Base-by-base conservation (phyloP, 2,329 filamentous ascomycete genomes). In the Emydomyces testavorans region DNA sequence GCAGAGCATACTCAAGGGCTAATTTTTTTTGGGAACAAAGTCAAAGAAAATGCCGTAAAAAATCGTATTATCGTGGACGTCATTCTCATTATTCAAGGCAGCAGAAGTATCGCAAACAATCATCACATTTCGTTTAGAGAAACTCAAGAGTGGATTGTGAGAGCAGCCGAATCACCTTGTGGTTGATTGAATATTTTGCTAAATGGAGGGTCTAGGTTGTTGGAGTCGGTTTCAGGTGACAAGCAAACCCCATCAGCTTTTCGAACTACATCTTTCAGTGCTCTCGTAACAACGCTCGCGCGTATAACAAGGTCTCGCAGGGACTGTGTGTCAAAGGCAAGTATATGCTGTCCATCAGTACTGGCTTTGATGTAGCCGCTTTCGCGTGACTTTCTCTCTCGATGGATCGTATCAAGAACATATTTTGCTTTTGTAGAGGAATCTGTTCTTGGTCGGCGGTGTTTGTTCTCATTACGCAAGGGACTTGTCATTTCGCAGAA, bases 311-410 rank as follows among this genome's bases (percentile, higher is more conserved):
- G 76, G 57, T 79, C 75, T 54, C 73, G 71, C 11, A 82, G 68
- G 36, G 79, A 81, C 21, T 75, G 75, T 2, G 78, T 82, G 57
- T 82, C 78, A 57, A 82, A 82, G 0, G 77, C 76, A n/a, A 82
- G 72, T 56, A 80, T 82, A 45, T 64, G 57, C 63, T 15, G 63
- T 56, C 31, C 47, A 23, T 52, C 50, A 21, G 18, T 20, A 34
- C 15, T 10, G 2, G 36, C 13, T 13, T 31, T 48, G 13, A 42
- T n/a, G n/a, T 43, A 29, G 15, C 37, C 46, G 10, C 15, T 39
- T 21, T 47, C 37, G 10, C 40, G 44, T 11, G 35, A 20, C 15
- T 45, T 48, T 31, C 51, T 38, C 15, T 50, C 43, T 15, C 46
- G 38, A 24, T 50, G 45, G 6, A 52, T 44, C 8, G 42, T 48